Base-by-base conservation (phyloP, 495 filamentous ascomycete species). In the Hypoxylon cercidicola region DNA sequence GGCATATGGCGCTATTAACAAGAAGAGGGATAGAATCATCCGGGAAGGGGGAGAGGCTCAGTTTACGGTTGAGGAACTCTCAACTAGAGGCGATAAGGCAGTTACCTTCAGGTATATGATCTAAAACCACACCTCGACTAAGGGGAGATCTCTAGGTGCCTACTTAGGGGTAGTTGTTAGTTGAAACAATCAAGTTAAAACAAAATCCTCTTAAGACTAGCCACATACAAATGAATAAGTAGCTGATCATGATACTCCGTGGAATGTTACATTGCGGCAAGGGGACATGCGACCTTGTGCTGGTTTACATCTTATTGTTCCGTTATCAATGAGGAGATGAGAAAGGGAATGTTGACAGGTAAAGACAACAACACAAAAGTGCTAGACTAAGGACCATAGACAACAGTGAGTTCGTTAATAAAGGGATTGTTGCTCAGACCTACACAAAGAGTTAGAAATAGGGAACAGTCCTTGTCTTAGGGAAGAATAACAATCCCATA, bases 101-200 rank as follows among this genome's bases (percentile, higher is more conserved):
- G 72, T 86, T 23, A 83, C 87, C 5, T 93, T 89, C 72, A 80
- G 87, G 53, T 92, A 92, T 64, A 79, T 84, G 63, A 50, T 68
- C 44, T 68, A 60, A 18, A n/a, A n/a, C 12, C n/a, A 1, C 4
- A 9, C 25, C 12, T 7, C 0, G 9, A 54, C 19, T 3, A 32
- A 32, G 23, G 23, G 23, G 23, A 25, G 2, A 25, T 25, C 23
- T 25, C 2, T 25, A 25, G 3, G 3, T 32, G 10, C 10, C 30
- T 32, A n/a, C 30, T 32, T 32, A 32, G 30, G 8, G 3, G 7
- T 7, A 28, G 25, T 3, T 28, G 7, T 28, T 28, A 28, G 25
- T 28, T 28, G 25, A 28, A 28, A 28, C 25, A 3, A 7, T 3
- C 25, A 28, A 37, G 11, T 37, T n/a, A n/a, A n/a, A n/a, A 25